These are phyloP conservation scores for Zygoascus hellenicus DNA, from an alignment of 1,139 yeast species.

Conservation along the genomic window DNA sequence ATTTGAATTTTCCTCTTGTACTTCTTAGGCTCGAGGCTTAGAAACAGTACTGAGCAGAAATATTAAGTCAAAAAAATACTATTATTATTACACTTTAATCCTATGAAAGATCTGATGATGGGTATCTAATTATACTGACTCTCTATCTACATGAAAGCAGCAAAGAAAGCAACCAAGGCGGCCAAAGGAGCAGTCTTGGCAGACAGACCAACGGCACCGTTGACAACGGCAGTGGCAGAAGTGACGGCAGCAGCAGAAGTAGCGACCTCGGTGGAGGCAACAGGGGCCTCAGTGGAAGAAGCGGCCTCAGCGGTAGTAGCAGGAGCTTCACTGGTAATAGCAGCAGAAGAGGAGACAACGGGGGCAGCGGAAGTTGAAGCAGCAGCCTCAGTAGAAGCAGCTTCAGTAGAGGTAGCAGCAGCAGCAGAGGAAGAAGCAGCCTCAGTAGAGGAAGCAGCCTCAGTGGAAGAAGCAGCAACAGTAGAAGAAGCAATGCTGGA, in stretches of 20 bases:
- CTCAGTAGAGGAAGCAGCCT: slow-evolving; percentile 11
- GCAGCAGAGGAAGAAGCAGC: slow-evolving; percentile 11
- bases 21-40: neutral
- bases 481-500: slow-evolving; percentile 12
- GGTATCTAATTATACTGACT: neutral
- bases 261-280: slow-evolving; percentile 2
- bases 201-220: slow-evolving; percentile 4
- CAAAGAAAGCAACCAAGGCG: slow-evolving; percentile 4
- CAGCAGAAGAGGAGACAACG: slow-evolving; percentile 1
- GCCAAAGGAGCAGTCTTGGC: slow-evolving; percentile 4
- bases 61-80: neutral
- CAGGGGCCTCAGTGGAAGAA: slow-evolving; percentile 7
- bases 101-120: neutral
- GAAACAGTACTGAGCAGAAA: neutral
- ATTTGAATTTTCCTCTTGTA: neutral
- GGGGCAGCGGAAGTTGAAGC: slow-evolving; percentile 10
- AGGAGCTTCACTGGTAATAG: slow-evolving; percentile 7
- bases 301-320: slow-evolving; percentile 7
- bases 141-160: slow-evolving; percentile 5
- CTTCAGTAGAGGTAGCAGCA: slow-evolving; percentile 5
- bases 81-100: neutral
- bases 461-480: slow-evolving; percentile 12
- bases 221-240: neutral
- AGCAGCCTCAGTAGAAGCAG: slow-evolving; percentile 9
- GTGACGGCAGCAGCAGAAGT: slow-evolving; percentile 2